Base-by-base conservation (phyloP, 2,329 filamentous ascomycete genomes). In the Penicillium polonicum region DNA sequence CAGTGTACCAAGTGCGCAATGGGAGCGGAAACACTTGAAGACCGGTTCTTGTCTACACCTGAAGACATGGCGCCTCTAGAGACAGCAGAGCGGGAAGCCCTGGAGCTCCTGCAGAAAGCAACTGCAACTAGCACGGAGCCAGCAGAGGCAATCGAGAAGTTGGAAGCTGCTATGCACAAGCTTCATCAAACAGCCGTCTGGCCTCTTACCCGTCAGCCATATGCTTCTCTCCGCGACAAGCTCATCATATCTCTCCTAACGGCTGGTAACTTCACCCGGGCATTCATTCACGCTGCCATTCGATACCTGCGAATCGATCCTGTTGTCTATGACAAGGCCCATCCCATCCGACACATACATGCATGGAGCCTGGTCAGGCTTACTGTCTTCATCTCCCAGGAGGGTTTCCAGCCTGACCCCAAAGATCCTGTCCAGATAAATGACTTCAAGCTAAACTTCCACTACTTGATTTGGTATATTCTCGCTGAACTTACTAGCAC, bases 331-430 rank as follows among this genome's bases (percentile, higher is more conserved):
- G 75, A 78, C 8, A 69, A 78, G 38, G 63, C 73, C 52, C 83
- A 87, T 66, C 84, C 84, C 0, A 74, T 85, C 8, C 78, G 84
- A 0, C 78, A 85, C 3, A 72, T 84, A 5, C 82, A 77, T 63
- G 68, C 67, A 8, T 76, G 71, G 69, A 61, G 68, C 13, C 58
- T 78, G 12, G 71, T 68, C 0, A 72, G 69, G 44, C 51, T 72
- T 29, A 71, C 64, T 3, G 70, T 70, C 13, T 65, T 64, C 39
- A 51, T 70, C 15, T 70, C 68, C 2, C 67, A 69, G 48, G 55
- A 57, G n/a, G 64, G 64, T 7, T 61, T 63, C 23, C 60, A 67
- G 45, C 56, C 58, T n/a, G 55, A 60, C 17, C 42, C 52, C 6
- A 50, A 57, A 9, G 65, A 69, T 48, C 52, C 57, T 6, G 51